Evolutionary conservation across 2,329 filamentous ascomycete species (phyloP).

Genomic region (Ophiostoma ips): DNA sequence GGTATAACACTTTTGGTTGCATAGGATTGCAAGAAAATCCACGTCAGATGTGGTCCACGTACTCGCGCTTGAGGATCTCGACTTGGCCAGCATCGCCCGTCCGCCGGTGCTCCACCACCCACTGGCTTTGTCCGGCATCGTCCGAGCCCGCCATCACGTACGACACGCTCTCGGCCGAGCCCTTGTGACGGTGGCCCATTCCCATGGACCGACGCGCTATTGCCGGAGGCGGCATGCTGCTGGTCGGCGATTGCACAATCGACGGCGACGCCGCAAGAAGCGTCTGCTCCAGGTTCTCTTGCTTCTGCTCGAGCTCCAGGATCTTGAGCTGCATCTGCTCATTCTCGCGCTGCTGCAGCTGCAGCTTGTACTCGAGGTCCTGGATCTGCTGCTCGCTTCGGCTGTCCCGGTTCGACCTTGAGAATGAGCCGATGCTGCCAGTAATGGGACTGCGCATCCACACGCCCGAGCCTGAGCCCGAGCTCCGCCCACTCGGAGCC

Average conservation of each 20-base stretch:
- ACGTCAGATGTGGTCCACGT: constrained; percentile 42
- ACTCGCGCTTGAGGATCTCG: constrained; percentile 50
- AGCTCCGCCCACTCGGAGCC: constrained; percentile 6
- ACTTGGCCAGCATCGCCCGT: constrained; percentile 52
- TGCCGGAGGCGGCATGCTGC: not conserved
- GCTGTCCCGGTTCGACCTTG: not conserved
- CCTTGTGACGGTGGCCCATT: constrained; percentile 38
- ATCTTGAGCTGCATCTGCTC: constrained; percentile 4
- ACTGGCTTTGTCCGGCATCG: constrained; percentile 48
- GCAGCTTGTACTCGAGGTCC: constrained; percentile 4
- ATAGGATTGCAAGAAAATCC: too few relatives aligned
- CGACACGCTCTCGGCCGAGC: constrained; percentile 54
- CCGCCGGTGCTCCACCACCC: constrained; percentile 56
- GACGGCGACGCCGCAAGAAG: not conserved
- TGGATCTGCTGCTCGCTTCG: not conserved
- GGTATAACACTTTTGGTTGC: not conserved
- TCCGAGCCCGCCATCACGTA: constrained; percentile 34
- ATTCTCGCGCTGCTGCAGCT: constrained; percentile 4
- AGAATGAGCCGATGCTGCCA: not conserved
- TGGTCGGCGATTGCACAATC: not conserved
- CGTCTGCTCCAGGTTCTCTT: not conserved
- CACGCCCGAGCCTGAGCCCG: constrained; percentile 15
- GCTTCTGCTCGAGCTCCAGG: not conserved
- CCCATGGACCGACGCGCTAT: constrained; percentile 21
- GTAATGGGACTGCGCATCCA: constrained; percentile 16